Evolutionary conservation across 75 land plant species (phyloP).

Genomic region (Pinus taeda): DNA sequence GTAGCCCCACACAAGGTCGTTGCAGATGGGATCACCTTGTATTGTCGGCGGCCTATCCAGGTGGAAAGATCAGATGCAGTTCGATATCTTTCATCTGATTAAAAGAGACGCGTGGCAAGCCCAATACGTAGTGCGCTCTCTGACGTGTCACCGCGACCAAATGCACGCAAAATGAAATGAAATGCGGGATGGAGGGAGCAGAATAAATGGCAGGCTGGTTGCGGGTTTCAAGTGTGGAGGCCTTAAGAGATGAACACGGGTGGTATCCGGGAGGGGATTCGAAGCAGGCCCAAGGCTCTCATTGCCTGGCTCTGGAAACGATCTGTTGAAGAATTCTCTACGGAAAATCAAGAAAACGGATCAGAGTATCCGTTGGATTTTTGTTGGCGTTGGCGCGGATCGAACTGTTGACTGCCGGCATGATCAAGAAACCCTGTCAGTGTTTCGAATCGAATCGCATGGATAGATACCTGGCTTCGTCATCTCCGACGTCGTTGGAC

Average conservation of each 20-base stretch:
- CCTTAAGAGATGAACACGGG: not conserved
- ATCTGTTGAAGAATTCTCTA: no score
- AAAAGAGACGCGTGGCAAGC: no score
- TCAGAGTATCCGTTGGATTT: slow-evolving; percentile 3
- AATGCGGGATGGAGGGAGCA: not conserved
- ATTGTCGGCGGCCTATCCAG: no score
- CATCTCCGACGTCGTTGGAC: not conserved
- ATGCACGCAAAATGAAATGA: not conserved
- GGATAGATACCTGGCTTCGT: no score
- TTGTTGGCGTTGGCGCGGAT: slow-evolving; percentile 21
- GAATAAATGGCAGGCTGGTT: not conserved
- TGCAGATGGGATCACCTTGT: no score
- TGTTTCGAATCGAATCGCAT: slow-evolving; percentile 7
- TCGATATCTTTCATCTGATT: no score
- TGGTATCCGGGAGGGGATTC: not conserved
- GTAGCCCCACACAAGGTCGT: no score
- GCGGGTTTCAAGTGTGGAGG: not conserved
- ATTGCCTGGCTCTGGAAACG: slow-evolving; percentile 10
- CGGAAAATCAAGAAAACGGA: no score
- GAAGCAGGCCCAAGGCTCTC: not conserved
- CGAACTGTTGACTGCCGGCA: not conserved
- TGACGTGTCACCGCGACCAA: no score
- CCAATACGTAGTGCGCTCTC: no score
- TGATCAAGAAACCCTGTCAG: not conserved
- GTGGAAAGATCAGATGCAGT: no score